A percentile compares a stretch with the other conserved stretches of the same genome.
Conservation (phyloP, 2,329 filamentous ascomycete species). For the Torrubiellomyces zombiae region DNA sequence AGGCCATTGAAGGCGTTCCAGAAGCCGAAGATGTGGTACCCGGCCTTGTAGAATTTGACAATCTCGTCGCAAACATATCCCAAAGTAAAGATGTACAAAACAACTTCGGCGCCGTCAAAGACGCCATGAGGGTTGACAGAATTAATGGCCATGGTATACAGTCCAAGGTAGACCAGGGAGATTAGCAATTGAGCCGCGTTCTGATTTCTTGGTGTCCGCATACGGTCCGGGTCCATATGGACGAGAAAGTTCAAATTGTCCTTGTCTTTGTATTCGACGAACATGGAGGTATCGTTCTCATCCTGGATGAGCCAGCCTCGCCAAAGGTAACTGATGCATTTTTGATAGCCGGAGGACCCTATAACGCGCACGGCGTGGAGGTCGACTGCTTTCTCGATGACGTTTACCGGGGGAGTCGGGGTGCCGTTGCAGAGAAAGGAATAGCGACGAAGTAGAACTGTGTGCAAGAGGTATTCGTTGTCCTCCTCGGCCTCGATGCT, state of each 20-base stretch:
- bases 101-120: conserved; percentile 65
- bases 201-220: conserved; percentile 84
- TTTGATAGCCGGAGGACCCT: conserved; percentile 85
- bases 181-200: conserved; percentile 78
- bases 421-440: conserved; percentile 59
- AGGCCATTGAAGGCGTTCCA: conserved; percentile 92
- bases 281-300: conserved; percentile 74
- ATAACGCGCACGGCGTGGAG: conserved; percentile 80
- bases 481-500: conserved; percentile 80
- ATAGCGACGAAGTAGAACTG: conserved; percentile 75
- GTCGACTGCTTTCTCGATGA: conserved; percentile 85
- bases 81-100: conserved; percentile 81
- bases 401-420: conserved; percentile 63
- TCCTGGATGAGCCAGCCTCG: conserved; percentile 94
- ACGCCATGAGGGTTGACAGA: conserved; percentile 77
- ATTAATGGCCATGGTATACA: conserved; percentile 88
- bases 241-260: conserved; percentile 60
- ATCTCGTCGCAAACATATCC: conserved; percentile 82
- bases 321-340: conserved; percentile 88
- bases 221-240: conserved; percentile 86
- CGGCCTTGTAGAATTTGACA: conserved; percentile 86
- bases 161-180: conserved; percentile 62
- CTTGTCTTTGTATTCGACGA: conserved; percentile 73
- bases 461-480: conserved; percentile 58
- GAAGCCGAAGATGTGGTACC: conserved; percentile 78